Evolutionary conservation across 106 monocot species (phyloP), one percentile per base, ranked within the genome.

Genomic region (Platanthera guangdongensis): DNA sequence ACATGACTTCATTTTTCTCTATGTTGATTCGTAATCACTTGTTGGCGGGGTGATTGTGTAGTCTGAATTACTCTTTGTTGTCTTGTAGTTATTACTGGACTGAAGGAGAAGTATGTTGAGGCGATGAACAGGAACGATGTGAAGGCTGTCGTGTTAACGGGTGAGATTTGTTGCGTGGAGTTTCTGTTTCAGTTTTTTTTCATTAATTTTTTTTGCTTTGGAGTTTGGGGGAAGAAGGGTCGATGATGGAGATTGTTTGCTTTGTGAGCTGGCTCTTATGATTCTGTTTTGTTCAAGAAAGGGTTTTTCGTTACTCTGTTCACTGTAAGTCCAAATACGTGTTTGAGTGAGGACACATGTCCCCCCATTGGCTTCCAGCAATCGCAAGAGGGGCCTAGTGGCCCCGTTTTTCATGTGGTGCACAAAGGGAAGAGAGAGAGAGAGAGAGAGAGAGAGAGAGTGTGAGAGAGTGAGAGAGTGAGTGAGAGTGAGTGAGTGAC

Each of bases 141-240:
- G 57, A 92, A 88, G 68, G 95, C 95, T 9, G 87, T 95, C 28
- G 95, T 95, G 11, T 64, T 95, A 18, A 95, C 90, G 11, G 95
- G 95, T 95, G 76, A 80, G 84, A 12, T 71, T 76, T 46, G n/a
- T 45, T 68, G 30, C 12, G 30, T 15, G 45, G 45, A 9, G 15
- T 68, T 68, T 32, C 9, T 68, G 5, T 46, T 68, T 68, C 9
- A 22, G n/a, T 14, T 55, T 2, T 55, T 55, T n/a, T 55, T 13
- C n/a, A 55, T 55, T n/a, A 14, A 39, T 0, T 16, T 11, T 55
- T 15, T 55, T 55, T 13, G 55, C 55, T 15, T 13, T 13, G n/a
- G 16, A 55, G 55, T 52, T 52, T 52, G 14, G 52, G 52, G 52
- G 13, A 14, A 53, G 52, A 3, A 53, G 52, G 14, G 14, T 53